These are phyloP conservation scores for Cryptococcus sp. DNA, from an alignment of 1,284 basidiomycete species.

Conservation along the genomic window DNA sequence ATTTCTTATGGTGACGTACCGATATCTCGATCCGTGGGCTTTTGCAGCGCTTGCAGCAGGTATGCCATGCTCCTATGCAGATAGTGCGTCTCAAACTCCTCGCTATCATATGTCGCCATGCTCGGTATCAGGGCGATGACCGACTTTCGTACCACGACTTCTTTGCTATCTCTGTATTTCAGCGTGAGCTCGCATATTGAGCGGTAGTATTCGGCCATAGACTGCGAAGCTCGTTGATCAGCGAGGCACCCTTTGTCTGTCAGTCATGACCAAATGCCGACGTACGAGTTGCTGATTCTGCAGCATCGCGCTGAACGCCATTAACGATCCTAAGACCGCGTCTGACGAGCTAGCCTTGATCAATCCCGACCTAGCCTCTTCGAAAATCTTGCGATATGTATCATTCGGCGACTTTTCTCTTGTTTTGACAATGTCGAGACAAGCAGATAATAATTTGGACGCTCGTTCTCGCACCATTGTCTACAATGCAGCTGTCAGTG, in stretches of 20 bases:
- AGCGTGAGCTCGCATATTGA: conserved; percentile 90
- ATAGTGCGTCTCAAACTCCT: conserved; percentile 85
- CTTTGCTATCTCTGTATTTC: conserved; percentile 82
- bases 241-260: conserved; percentile 18
- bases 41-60: conserved; percentile 82
- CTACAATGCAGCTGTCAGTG: conserved; percentile 17
- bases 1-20: conserved; percentile 58
- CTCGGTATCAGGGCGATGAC: conserved; percentile 92
- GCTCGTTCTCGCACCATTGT: conserved; percentile 81
- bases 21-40: conserved; percentile 84
- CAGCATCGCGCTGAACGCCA: conserved; percentile 89
- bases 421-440: conserved; percentile 76
- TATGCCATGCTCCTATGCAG: conserved; percentile 90
- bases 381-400: conserved; percentile 74
- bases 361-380: conserved; percentile 85
- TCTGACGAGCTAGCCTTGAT: conserved; percentile 73
- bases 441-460: conserved; percentile 83
- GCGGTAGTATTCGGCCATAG: conserved; percentile 88
- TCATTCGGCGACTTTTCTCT: conserved; percentile 52
- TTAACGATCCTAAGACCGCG: conserved; percentile 85
- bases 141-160: conserved; percentile 82
- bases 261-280: neutral
- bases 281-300: conserved; percentile 88
- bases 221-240: conserved; percentile 58
- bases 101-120: conserved; percentile 89